Base-by-base conservation (phyloP, 768 basidiomycete genomes). In the Rhodosporidiobolus odoratus region DNA sequence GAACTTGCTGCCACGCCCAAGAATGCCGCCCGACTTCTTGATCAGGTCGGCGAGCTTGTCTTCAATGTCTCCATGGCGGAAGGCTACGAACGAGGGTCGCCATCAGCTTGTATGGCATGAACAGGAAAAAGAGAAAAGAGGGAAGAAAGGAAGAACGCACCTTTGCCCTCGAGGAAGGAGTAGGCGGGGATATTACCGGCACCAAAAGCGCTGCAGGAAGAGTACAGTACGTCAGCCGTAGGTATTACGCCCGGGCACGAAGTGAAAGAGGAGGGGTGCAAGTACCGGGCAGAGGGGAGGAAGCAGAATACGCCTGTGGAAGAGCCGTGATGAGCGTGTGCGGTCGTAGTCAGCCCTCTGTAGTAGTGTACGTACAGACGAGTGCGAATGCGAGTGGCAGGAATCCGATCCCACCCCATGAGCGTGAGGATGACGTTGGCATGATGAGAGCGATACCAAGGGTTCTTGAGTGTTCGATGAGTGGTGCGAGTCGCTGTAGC, bases 41-140 rank as follows among this genome's bases (percentile, higher is more conserved):
- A 75, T 73, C 16, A 79, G 48, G 0, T 75, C 72, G 15, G 75
- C 75, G 40, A 81, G 76, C 47, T 78, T 66, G 64, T 80, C 68
- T 43, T 83, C 84, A 66, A 96, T 92, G 79, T 96, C 92, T 52
- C 93, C 93, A 78, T 96, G 92, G 57, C 91, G 82, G 80, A 90
- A 80, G 9, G 79, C 80, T 53, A 47, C 10, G 30, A 13, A 3
- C 3, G 3, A 2, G 40, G 9, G 27, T 4, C 27, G 23, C 9
- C 23, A 38, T 7, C 50, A 25, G 2, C 21, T 21, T 10, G n/a
- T 13, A 19, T 7, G 4, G 43, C 13, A 45, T 30, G 30, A 4
- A 23, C 4, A 16, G 23, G 45, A 40, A 7, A 19, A n/a, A 25
- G 19, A 30, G n/a, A 9, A 38, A 4, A 8, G 48, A 50, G 48